Base-by-base conservation (phyloP, 2,329 filamentous ascomycete species). In the Hypocrella siamensis region DNA sequence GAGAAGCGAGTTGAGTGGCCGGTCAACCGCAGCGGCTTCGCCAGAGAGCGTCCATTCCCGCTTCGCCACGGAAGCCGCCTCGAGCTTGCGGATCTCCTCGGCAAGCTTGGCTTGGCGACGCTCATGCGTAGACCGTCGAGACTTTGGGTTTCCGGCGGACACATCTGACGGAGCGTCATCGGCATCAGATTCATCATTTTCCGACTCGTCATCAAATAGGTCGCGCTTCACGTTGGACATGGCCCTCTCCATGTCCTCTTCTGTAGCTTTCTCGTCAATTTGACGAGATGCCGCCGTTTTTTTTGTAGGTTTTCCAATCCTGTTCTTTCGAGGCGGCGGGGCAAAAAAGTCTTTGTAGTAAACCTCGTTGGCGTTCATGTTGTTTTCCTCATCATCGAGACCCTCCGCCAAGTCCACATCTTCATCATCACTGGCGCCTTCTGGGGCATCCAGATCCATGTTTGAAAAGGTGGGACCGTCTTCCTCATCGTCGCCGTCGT, bases 331-430 rank as follows among this genome's bases (percentile, higher is more conserved):
- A 15, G 78, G 68, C 11, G 86, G 86, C 9, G 86, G 88, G 8
- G 80, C 84, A 47, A 94, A 96, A 58, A 94, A 96, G 52, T 96
- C 85, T 38, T 78, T 76, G 55, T 93, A 96, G 57, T 78, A 84
- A 46, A 94, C 65, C 39, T 86, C 79, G 49, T 93, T 93, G 31
- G 86, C 85, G 45, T 93, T 92, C 39, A 63, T 53, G 28, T 67
- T 70, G 31, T 67, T 67, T 25, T 65, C 70, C 28, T 70, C 70
- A 11, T 67, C 66, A 10, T 57, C 58, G 24, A 19, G 12, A 12
- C 19, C 31, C 15, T 31, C 31, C 14, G 58, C 61, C 21, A 68
- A 65, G 9, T 67, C 65, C 26, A 65, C 61, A 2, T 60, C 67
- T 36, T 84, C 78, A 21, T 81, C 75, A 17, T 70, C 67, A 38